A percentile compares a stretch with the other conserved stretches of the same genome.
Conservation (phyloP, 257 asterid species). For the Avicennia marina region DNA sequence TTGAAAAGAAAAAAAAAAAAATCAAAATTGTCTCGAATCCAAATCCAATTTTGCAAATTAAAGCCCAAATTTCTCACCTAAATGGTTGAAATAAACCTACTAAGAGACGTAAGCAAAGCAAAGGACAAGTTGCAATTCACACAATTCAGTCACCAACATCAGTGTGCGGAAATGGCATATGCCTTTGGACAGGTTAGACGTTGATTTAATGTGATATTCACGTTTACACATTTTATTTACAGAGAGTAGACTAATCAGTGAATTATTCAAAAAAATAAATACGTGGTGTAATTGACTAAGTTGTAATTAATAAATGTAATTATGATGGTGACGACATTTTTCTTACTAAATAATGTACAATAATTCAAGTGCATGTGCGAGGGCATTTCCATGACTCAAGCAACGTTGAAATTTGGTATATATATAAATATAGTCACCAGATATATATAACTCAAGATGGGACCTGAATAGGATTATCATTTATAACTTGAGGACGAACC, state of each 20-base stretch:
- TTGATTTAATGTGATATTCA: background rate
- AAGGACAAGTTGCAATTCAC: slow-evolving; percentile 11
- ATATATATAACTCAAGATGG: background rate
- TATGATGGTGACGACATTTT: background rate
- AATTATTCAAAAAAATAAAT: no score
- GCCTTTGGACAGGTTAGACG: background rate
- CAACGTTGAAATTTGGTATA: background rate
- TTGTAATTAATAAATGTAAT: background rate
- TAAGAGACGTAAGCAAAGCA: background rate
- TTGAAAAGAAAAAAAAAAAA: no score
- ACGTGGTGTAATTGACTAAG: background rate
- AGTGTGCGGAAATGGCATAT: background rate
- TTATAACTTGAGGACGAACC: background rate
- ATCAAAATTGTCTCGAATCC: background rate
- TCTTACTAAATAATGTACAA: background rate
- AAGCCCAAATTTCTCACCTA: background rate
- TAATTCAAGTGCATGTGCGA: slow-evolving; percentile 3
- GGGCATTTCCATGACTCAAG: background rate
- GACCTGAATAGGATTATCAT: background rate
- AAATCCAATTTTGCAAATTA: background rate
- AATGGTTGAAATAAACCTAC: no score
- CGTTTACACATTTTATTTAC: background rate
- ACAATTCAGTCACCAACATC: background rate
- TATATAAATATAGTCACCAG: background rate
- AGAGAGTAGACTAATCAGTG: background rate